Base-by-base conservation (phyloP, 2,329 filamentous ascomycete species). In the Hypomyces rosellus region DNA sequence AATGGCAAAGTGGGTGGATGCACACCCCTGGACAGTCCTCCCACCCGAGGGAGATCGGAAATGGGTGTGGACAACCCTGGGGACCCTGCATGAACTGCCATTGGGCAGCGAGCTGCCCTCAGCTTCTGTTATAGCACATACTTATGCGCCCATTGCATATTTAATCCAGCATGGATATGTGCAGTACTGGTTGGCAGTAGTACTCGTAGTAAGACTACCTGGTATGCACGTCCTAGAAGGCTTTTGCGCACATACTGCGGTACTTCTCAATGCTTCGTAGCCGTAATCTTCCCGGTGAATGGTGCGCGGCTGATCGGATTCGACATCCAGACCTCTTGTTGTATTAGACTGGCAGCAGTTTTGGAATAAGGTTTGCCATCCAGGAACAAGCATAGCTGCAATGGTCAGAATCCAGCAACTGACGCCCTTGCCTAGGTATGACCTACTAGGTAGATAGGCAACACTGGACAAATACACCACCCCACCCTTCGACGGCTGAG, bases 41-140 rank as follows among this genome's bases (percentile, higher is more conserved):
- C 46, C 44, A 42, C 49, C 22, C 49, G 45, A 44, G 20, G 38
- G 47, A 48, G 50, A 52, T 52, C 50, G 46, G 46, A 30, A 30
- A 49, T 41, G 41, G 36, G 33, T 40, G 39, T 36, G 40, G 49
- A 36, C 44, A 38, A 39, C 25, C 37, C 37, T 22, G 18, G 50
- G 50, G 50, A 46, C 20, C 18, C 50, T 37, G 45, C 34, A 48
- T 49, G 46, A 47, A 45, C 46, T 41, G 18, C 33, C 50, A 41
- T 45, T 46, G 25, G 41, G 36, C 15, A 37, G 36, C 5, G 20
- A 41, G 38, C 38, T 34, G 49, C 5, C 49, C 38, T 20, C 13
- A 20, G 33, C 34, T 15, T 16, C 36, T 43, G 34, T 38, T n/a
- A 16, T n/a, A 30, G 22, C 30, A 36, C 39, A 34, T 49, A 36